Evolutionary conservation across 441 rosid genomes (phyloP), one percentile per base, ranked within the genome.

Genomic region (Arabidopsis hybrid): DNA sequence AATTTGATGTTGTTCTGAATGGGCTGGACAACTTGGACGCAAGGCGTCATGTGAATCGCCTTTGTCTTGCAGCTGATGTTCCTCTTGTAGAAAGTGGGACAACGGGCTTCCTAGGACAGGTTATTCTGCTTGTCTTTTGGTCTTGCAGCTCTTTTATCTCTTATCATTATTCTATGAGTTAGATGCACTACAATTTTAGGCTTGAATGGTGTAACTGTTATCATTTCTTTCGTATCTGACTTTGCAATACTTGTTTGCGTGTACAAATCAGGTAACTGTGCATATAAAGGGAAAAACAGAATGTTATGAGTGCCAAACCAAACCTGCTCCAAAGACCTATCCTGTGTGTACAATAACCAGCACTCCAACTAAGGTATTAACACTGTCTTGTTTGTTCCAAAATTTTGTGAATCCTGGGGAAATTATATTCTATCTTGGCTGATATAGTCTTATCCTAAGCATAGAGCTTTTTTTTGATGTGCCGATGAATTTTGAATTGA

Each of bases 281-380:
- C 99, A 95, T 75, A 79, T 89, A 73, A 95, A 95, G 82, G 96
- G 97, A 38, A 90, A 83, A 81, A 87, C 99, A 14, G 99, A 93
- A 78, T 95, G 99, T 78, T 95, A 95, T 55, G 98, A 95, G 56
- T 93, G 99, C 78, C 91, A 91, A 77, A 88, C 98, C 62, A 95
- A 92, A 83, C 97, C 97, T 79, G 85, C 97, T 39, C 97, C 99
- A n/a, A 95, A 93, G 87, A 87, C 95, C 7, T 95, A 93, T 83
- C 98, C 99, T 69, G 99, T 95, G 60, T 95, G 99, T 82, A 95
- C 98, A 40, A 95, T 95, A 75, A 95, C 99, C 40, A 95, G 97
- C 79, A 95, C 98, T 57, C 99, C 99, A 39, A 87, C 99, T 60
- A 93, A 91, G 98, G 99, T 95, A 85, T 69, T 18, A 72, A 10